phyloP scores from a whole-genome alignment of 176 grass and related monocot genomes.

The Aegilops bicornis region DNA sequence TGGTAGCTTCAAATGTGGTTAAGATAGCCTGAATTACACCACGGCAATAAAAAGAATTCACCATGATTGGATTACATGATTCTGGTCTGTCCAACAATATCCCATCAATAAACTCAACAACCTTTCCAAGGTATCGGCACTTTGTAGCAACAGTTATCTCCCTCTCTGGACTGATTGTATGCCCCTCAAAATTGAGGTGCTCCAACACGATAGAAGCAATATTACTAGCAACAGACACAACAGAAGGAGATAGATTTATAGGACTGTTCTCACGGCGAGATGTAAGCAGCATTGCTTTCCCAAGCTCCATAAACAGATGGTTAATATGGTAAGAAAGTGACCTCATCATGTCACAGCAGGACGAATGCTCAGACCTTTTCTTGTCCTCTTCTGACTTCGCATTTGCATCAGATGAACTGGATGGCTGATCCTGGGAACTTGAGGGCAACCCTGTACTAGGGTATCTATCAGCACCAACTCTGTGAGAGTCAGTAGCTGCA shows the following conservation, averaged over 20 bases:
- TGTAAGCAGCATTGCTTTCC: conserved; percentile 89
- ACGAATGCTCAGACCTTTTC: conserved; percentile 65
- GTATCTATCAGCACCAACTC: conserved; percentile 59
- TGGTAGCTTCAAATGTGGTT: conserved; percentile 94
- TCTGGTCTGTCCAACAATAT: conserved; percentile 92
- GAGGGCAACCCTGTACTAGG: conserved; percentile 49
- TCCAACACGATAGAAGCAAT: conserved; percentile 75
- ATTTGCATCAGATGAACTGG: conserved; percentile 62
- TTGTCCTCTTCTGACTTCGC: conserved; percentile 67
- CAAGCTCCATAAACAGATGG: conserved; percentile 95
- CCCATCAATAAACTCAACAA: conserved; percentile 84
- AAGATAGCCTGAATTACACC: conserved; percentile 89
- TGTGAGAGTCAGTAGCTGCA: conserved; percentile 56
- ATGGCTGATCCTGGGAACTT: conserved; percentile 57
- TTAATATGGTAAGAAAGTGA: conserved; percentile 92
- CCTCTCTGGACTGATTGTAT: conserved; percentile 48
- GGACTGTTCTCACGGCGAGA: conserved; percentile 87
- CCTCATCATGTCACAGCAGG: conserved; percentile 86
- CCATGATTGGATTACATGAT: conserved; percentile 86
- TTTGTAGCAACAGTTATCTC: conserved; percentile 70
- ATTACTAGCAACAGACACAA: conserved; percentile 80
- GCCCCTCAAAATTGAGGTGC: conserved; percentile 89
- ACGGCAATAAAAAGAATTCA: conserved; percentile 86
- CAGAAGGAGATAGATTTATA: conserved; percentile 68
- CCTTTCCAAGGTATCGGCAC: conserved; percentile 91